Base-by-base conservation (phyloP, 495 filamentous ascomycete species). In the Aspergillus carlsbadensis region DNA sequence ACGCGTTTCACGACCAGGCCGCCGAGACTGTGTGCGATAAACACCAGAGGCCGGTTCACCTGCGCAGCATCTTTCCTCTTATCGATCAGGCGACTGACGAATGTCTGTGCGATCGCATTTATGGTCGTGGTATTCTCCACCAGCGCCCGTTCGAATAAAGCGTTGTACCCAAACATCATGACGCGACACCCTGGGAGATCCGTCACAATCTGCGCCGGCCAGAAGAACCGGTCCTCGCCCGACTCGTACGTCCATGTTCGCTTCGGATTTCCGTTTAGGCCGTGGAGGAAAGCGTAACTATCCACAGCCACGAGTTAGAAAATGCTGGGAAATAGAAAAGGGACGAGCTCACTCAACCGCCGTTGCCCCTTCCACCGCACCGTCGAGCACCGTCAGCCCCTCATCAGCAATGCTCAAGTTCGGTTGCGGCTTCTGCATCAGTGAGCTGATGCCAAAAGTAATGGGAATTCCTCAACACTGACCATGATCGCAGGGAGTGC, bases 151-250 rank as follows among this genome's bases (percentile, higher is more conserved):
- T 43, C 41, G 10, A 43, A 43, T 4, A 15, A 2, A 15, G 41
- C 41, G 15, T 43, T 43, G 41, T 43, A 43, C 15, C 41, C 41
- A 15, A 43, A 43, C 41, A 43, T 43, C 41, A 43, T 43, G 41
- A 43, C 41, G 13, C 41, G 41, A 21, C 14, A 43, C 2, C 41
- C 41, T 20, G 41, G 41, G 10, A 43, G 11, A 18, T 43, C 41
- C 17, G 41, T 20, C 17, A 43, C 4, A 20, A 43, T 43, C 18
- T 43, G 14, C 41, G 41, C 41, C 4, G 41, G 41, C 41, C 41
- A 43, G 10, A 43, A 43, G 18, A 43, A 43, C 5, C 41, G 8
- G 10, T 6, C 5, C 20, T n/a, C 39, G 39, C 20, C 41, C n/a
- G 41, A 4, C 21, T 20, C 41, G 41, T 20, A 20, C 4, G 41